Conservation (phyloP, 257 asterid genomes). For the Fraxinus anomala region DNA sequence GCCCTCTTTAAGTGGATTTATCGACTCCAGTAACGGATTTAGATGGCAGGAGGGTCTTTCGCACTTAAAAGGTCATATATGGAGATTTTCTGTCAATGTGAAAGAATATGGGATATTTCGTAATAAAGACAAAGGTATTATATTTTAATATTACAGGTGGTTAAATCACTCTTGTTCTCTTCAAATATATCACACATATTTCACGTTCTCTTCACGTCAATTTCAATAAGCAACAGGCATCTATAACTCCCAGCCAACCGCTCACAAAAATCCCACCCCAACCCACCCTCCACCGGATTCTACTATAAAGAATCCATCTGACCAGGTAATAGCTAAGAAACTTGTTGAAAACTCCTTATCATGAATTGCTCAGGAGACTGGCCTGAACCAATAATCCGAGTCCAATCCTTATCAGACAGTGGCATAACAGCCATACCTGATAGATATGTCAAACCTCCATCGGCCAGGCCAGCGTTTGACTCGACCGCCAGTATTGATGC, state of each 20-base stretch:
- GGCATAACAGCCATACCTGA: conserved; percentile 48
- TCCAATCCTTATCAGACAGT: conserved; percentile 61
- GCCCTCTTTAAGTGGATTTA: too few relatives aligned
- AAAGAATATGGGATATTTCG: too few relatives aligned
- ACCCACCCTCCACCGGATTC: background rate
- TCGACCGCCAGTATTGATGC: background rate
- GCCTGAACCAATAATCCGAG: conserved; percentile 86
- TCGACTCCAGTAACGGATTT: too few relatives aligned
- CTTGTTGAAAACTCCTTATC: background rate
- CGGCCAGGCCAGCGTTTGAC: conserved; percentile 36
- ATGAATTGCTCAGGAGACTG: conserved; percentile 49
- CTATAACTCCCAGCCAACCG: background rate
- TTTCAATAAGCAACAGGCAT: background rate
- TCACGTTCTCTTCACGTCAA: conserved; percentile 25
- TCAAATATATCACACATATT: conserved; percentile 21
- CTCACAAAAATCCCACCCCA: background rate
- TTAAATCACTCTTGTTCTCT: background rate
- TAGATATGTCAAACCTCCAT: conserved; percentile 53
- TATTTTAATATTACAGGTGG: background rate
- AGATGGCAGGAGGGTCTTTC: too few relatives aligned
- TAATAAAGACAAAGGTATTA: too few relatives aligned
- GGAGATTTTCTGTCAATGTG: too few relatives aligned
- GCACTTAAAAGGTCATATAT: too few relatives aligned
- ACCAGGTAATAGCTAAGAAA: background rate
- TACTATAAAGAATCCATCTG: background rate